Percentiles rank a stretch among this genome's conserved stretches.
phyloP scores from a whole-genome alignment of 805 yeast genomes.

The Cyberlindnera lachancei region DNA sequence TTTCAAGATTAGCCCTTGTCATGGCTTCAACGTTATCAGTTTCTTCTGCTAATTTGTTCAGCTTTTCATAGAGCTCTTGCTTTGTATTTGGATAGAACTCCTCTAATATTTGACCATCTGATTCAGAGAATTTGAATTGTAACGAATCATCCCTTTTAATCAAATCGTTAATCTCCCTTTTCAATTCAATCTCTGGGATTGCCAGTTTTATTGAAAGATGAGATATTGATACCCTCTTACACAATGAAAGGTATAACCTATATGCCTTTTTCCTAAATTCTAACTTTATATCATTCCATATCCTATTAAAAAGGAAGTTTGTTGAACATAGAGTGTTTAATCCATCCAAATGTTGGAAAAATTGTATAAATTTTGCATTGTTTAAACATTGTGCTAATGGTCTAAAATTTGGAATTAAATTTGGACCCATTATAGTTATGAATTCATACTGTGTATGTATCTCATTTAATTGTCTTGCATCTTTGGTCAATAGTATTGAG shows the following conservation, averaged over 20 bases:
- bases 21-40: slow-evolving; percentile 14
- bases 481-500: slow-evolving; percentile 14
- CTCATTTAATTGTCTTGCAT: slow-evolving; percentile 12
- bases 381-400: slow-evolving; percentile 18
- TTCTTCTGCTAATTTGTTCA: slow-evolving; percentile 15
- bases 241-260: slow-evolving; percentile 26
- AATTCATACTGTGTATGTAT: slow-evolving; percentile 14
- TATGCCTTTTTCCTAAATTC: slow-evolving; percentile 25
- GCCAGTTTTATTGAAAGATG: slow-evolving; percentile 14
- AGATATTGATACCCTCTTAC: slow-evolving; percentile 13
- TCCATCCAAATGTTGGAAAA: slow-evolving; percentile 12
- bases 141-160: slow-evolving; percentile 11
- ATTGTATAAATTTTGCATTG: slow-evolving; percentile 20
- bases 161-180: slow-evolving; percentile 12
- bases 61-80: slow-evolving; percentile 6
- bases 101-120: slow-evolving; percentile 11
- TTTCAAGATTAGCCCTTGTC: background rate
- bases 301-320: slow-evolving; percentile 16
- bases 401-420: slow-evolving; percentile 16
- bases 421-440: slow-evolving; percentile 14
- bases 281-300: slow-evolving; percentile 20
- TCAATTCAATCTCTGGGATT: slow-evolving; percentile 10
- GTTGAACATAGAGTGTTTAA: slow-evolving; percentile 10
- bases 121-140: slow-evolving; percentile 9
- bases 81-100: slow-evolving; percentile 8